A percentile compares a stretch with the other conserved stretches of the same genome.
These are phyloP conservation scores for Psilocybe tampanensis DNA, from an alignment of 768 basidiomycete species.

Conservation along the genomic window DNA sequence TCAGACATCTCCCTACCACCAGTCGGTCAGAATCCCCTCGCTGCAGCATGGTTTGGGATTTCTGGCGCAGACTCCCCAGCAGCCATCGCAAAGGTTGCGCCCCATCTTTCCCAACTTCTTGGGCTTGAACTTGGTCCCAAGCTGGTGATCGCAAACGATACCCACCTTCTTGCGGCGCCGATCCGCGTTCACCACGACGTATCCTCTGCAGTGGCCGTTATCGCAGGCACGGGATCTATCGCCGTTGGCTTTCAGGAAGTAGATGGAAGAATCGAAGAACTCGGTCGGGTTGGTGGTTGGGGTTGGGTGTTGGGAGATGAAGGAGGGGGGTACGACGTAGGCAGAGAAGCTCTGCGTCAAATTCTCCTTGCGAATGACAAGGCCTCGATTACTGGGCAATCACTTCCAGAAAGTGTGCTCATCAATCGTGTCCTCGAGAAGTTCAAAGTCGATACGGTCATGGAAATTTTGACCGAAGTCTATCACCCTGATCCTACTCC, in stretches of 20 bases:
- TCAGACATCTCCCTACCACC: slow-evolving; percentile 18
- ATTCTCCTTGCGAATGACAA: slow-evolving; percentile 59
- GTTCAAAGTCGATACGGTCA: slow-evolving; percentile 58
- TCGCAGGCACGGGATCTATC: slow-evolving; percentile 84
- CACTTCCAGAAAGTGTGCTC: slow-evolving; percentile 39
- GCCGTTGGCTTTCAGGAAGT: slow-evolving; percentile 63
- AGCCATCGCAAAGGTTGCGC: slow-evolving; percentile 57
- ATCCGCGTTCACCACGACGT: slow-evolving; percentile 63
- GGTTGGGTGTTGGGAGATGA: slow-evolving; percentile 87
- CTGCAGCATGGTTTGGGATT: slow-evolving; percentile 80
- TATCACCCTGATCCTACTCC: slow-evolving; percentile 61
- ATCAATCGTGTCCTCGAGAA: slow-evolving; percentile 48
- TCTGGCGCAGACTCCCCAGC: slow-evolving; percentile 80
- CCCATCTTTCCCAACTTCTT: slow-evolving; percentile 57
- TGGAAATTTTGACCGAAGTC: slow-evolving; percentile 66
- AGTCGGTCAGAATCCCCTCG: slow-evolving; percentile 40
- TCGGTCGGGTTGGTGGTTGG: slow-evolving; percentile 78
- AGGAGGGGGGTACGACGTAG: slow-evolving; percentile 81
- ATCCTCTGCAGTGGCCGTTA: slow-evolving; percentile 65
- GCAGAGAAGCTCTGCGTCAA: slow-evolving; percentile 73
- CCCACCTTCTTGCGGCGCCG: slow-evolving; percentile 82
- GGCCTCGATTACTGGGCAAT: slow-evolving; percentile 39
- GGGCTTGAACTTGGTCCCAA: slow-evolving; percentile 55
- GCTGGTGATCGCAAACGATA: slow-evolving; percentile 77
- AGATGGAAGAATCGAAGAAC: slow-evolving; percentile 49